Evolutionary conservation across 768 basidiomycete species (phyloP).

Genomic region (Lactarius indigo): DNA sequence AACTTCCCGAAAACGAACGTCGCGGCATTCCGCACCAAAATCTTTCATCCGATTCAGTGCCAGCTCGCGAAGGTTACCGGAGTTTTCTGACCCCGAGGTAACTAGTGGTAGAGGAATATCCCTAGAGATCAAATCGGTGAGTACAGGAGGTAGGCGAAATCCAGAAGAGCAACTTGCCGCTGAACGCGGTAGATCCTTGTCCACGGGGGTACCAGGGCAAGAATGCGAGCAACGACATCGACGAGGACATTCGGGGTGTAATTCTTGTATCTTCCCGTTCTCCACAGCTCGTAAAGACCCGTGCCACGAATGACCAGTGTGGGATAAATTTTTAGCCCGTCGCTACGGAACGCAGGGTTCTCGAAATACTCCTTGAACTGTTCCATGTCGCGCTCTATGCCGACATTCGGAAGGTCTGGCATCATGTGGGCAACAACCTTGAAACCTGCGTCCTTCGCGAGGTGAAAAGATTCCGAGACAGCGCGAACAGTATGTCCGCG

Average conservation of each 20-base stretch:
- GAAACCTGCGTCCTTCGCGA: slow-evolving; percentile 98
- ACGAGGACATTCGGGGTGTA: slow-evolving; percentile 99
- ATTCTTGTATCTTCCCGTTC: slow-evolving; percentile 97
- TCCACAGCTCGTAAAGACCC: slow-evolving; percentile 92
- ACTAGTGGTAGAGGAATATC: slow-evolving; percentile 98
- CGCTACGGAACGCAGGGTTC: slow-evolving; percentile 94
- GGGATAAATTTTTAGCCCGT: slow-evolving; percentile 97
- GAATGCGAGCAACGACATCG: slow-evolving; percentile 92
- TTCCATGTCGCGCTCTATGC: slow-evolving; percentile 93
- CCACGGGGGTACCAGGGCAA: slow-evolving; percentile 98
- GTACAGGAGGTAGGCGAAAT: neutral
- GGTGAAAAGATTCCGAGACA: slow-evolving; percentile 94
- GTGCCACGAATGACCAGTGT: slow-evolving; percentile 98
- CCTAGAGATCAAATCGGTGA: slow-evolving; percentile 38
- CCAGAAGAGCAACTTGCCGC: slow-evolving; percentile 46
- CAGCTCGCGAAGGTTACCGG: slow-evolving; percentile 93
- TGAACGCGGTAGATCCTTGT: slow-evolving; percentile 98
- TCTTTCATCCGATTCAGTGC: slow-evolving; percentile 98
- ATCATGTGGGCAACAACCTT: slow-evolving; percentile 99
- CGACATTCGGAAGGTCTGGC: slow-evolving; percentile 98
- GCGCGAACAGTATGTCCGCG: slow-evolving; percentile 98
- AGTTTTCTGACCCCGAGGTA: slow-evolving; percentile 95
- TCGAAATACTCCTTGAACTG: slow-evolving; percentile 99
- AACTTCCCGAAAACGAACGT: slow-evolving; percentile 97
- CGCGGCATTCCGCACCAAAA: slow-evolving; percentile 95